Evolutionary conservation across 2,329 filamentous ascomycete genomes (phyloP), one percentile per base, ranked within the genome.

Genomic region (Allantophomopsis cytisporea): DNA sequence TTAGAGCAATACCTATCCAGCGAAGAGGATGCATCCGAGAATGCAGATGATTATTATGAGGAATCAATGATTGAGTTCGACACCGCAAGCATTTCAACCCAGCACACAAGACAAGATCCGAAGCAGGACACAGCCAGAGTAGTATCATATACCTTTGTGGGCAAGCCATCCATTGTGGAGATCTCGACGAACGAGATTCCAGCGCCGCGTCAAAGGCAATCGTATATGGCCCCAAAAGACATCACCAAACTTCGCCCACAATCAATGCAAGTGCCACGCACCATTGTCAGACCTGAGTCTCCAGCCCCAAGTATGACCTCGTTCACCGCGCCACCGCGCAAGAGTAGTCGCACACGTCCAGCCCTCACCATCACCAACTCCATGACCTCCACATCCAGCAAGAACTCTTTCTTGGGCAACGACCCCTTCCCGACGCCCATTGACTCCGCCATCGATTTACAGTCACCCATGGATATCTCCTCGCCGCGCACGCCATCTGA

Each of bases 1-100:
- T 73, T 77, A 53, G 69, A 76, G 41, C 51, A 73, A 42, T 80
- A 80, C 54, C 67, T 80, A 18, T 79, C 74, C 2, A 78, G 73
- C 0, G 76, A 80, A 47, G 76, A 80, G 52, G 76, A 79, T 45
- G 73, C 67, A 21, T 79, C 75, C 2, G 75, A 75, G 2, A 73
- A 70, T 14, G 69, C 71, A 35, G 74, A 75, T 54, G 75, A 69
- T 41, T 69, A 74, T 49, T 66, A 66, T 49, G 76, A 71, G 40
- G 71, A 73, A 47, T 68, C 66, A 47, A 53, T 59, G 39, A 58
- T 60, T 46, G 66, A 72, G 45, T 68, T 64, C 37, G 36, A 38
- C n/a, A 35, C 28, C 5, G 17, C 38, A 13, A 44, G 16, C 37
- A 45, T 38, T 13, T 39, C 23, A 23, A 40, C 32, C 50, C 64